Evolutionary conservation across 768 basidiomycete species (phyloP).

Genomic region (Auriculariales sp.): DNA sequence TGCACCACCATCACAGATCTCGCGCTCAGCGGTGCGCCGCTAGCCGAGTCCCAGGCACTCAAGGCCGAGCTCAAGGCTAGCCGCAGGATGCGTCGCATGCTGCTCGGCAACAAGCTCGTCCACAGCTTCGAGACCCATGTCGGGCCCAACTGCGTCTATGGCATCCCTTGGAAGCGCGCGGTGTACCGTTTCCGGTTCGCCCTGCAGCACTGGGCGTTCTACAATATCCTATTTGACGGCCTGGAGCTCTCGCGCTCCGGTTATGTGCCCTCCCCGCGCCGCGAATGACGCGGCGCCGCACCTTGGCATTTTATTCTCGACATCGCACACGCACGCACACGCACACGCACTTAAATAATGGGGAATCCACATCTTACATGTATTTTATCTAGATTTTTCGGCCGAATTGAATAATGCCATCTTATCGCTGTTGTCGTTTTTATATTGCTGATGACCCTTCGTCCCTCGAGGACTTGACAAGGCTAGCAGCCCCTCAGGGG

Average conservation of each 20-base stretch:
- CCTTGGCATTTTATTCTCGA: no score
- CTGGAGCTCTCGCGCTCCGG: neutral
- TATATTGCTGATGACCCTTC: no score
- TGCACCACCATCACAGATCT: neutral
- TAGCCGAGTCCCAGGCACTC: neutral
- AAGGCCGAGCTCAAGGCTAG: neutral
- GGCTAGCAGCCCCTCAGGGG: no score
- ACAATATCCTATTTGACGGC: neutral
- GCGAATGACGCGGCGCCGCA: neutral
- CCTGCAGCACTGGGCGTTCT: neutral
- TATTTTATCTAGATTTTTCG: no score
- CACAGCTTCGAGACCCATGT: neutral
- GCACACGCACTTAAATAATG: no score
- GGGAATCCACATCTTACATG: no score
- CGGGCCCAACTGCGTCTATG: neutral
- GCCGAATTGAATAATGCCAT: no score
- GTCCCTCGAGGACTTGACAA: no score
- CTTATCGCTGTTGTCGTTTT: no score
- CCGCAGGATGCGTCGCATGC: neutral
- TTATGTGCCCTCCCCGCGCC: neutral
- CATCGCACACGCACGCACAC: no score
- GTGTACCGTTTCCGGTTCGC: neutral
- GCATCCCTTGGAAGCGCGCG: neutral
- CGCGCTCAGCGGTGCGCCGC: neutral
- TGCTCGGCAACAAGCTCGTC: neutral